Base-by-base conservation (phyloP, 257 asterid species). In the Solanum lycopersicoides region DNA sequence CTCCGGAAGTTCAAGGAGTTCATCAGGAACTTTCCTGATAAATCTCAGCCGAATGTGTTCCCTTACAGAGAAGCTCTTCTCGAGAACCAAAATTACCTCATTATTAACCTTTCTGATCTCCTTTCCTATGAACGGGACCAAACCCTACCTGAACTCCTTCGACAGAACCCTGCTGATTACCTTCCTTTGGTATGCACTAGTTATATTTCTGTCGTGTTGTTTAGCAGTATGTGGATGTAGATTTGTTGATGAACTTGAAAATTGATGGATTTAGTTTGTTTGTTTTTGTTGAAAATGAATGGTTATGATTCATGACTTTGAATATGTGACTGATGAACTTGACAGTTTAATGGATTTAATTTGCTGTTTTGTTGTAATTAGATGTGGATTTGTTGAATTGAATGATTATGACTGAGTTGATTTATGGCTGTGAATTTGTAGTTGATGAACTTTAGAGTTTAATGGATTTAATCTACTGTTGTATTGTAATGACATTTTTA, bases 1-100 rank as follows among this genome's bases (percentile, higher is more conserved):
- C 96, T 97, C n/a, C 94, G 93, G 91, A 95, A 92, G 86, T 97
- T 97, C 94, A 95, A 97, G 90, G 99, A 97, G 88, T 97, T 97
- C 91, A 95, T 95, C 16, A 86, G 98, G 76, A 97, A 96, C 80
- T 97, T 95, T 91, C 98, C 96, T 88, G 94, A 90, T 91, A 93
- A 90, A 88, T 91, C 91, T 90, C 98, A 94, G 88, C 98, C 95
- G 9, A 97, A 96, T 84, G 93, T 97, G 15, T 97, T 92, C 77
- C 98, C 99, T 6, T 97, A 97, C 89, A 92, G 99, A 89, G 99
- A 97, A 88, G 95, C 98, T 18, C 95, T 97, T 1, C 87, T 93
- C 77, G 94, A 97, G 25, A 96, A 97, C 88, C 96, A 96, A 20
- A 95, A 89, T 39, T 95, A 82, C 91, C 93, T 97, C 32, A 91